These are phyloP conservation scores for Jaminaea rosea DNA, from an alignment of 1,284 basidiomycete genomes.

Conservation along the genomic window DNA sequence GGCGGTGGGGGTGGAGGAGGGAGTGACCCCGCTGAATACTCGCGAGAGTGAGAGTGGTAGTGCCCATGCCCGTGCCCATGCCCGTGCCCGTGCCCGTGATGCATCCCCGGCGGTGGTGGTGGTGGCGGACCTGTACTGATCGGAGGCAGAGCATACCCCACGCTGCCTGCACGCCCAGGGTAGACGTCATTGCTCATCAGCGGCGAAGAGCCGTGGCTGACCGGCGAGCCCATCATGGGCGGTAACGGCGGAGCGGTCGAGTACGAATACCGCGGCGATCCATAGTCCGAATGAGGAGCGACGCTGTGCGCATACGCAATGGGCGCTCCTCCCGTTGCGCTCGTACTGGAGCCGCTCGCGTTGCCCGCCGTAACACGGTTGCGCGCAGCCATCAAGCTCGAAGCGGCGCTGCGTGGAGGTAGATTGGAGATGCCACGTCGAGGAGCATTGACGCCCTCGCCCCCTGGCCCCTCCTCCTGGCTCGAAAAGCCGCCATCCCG, in stretches of 20 bases:
- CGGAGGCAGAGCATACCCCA: background rate
- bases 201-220: background rate
- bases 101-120: too few relatives aligned
- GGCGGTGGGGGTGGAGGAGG: too few relatives aligned
- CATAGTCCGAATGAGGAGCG: background rate
- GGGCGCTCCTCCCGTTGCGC: background rate
- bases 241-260: background rate
- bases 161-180: slow-evolving; percentile 1
- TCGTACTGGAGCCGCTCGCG: too few relatives aligned
- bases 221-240: background rate
- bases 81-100: too few relatives aligned
- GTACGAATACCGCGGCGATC: too few relatives aligned
- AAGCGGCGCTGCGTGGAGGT: background rate
- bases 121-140: background rate
- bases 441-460: background rate
- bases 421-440: background rate
- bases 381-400: background rate
- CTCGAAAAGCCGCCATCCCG: background rate
- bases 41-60: too few relatives aligned
- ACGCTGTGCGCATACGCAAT: background rate
- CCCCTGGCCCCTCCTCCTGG: background rate
- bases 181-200: background rate
- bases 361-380: too few relatives aligned
- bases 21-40: too few relatives aligned
- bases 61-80: too few relatives aligned